Base-by-base conservation (phyloP, 345 rosid genomes). In the Gossypium raimondii region DNA sequence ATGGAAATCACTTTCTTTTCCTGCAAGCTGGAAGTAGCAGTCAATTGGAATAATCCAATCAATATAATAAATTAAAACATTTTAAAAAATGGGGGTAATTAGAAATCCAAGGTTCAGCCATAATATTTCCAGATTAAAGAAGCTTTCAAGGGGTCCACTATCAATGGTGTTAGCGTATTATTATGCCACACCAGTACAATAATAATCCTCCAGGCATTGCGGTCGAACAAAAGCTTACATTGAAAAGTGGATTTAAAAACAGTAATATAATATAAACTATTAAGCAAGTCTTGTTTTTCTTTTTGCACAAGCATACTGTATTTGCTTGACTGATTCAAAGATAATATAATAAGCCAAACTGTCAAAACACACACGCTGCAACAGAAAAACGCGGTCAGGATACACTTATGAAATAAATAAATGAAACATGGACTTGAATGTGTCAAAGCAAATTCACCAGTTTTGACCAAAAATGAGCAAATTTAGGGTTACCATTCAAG, bases 301-400 rank as follows among this genome's bases (percentile, higher is more conserved):
- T 51, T 51, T 22, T 22, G 14, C 4, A 10, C 11, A 10, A 22
- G 14, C 24, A 11, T 22, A 58, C 13, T 22, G 9, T 63, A 9
- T 17, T 17, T 64, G 68, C 44, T 64, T 64, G 50, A 64, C 50
- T 41, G 51, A n/a, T 64, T 64, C 50, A 64, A 64, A 64, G 24
- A 17, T 38, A 59, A 63, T 63, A 1, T n/a, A 38, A 4, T 17
- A 52, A 53, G 57, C 50, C 69, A 41, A 64, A 64, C 13, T 8
- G 14, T 38, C 22, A n/a, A 38, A 63, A 41, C 68, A 18, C 8
- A 63, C 24, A n/a, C 45, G 9, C 13, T 9, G 25, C 25, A 64
- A 38, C 22, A 17, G 45, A 9, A 34, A 13, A 16, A 62, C 67
- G 45, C 47, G 67, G 48, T 63, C 10, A 62, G 41, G 7, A 14